Base-by-base conservation (phyloP, 1,139 yeast genomes). In the Saccharomyces hybrid region DNA sequence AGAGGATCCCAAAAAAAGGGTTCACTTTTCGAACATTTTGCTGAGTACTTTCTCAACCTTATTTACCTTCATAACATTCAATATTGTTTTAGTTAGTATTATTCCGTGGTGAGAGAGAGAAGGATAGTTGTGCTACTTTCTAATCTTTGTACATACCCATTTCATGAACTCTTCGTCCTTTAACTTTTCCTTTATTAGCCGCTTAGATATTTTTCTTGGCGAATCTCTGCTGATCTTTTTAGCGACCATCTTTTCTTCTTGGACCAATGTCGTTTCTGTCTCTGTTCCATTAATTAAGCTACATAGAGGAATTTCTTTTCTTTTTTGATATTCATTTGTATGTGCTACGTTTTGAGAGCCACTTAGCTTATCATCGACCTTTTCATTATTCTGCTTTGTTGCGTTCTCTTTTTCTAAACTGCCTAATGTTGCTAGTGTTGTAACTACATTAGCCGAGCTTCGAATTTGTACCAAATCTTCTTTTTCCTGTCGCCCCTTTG, bases 101-200 rank as follows among this genome's bases (percentile, higher is more conserved):
- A 53, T 20, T 20, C 23, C 4, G 23, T 20, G 4, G 4, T 20
- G 23, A 3, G 23, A 20, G 4, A 20, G 23, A 20, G 4, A 20
- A 20, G 4, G 23, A 20, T 20, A 20, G 23, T 3, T 20, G 23
- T 20, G 23, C 23, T 20, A 3, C 4, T 20, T 51, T 46, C 58
- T 62, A 20, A 61, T 57, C 51, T 54, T 53, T 29, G 54, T 47
- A 59, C 65, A 55, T 61, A 66, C 71, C 68, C 68, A 67, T 52
- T 57, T 59, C 58, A 63, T 57, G 48, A 67, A 67, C 5, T 57
- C 52, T 29, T 56, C 57, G 51, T 67, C 68, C 20, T 59, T 57
- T 13, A 67, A 47, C 51, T 61, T 67, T 47, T 56, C 38, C 49
- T 56, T 57, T 13, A 67, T 57, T 3, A 54, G 42, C 31, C 56